Conservation (phyloP, 306 rosid genomes). For the Pterocarpus santalinus region DNA sequence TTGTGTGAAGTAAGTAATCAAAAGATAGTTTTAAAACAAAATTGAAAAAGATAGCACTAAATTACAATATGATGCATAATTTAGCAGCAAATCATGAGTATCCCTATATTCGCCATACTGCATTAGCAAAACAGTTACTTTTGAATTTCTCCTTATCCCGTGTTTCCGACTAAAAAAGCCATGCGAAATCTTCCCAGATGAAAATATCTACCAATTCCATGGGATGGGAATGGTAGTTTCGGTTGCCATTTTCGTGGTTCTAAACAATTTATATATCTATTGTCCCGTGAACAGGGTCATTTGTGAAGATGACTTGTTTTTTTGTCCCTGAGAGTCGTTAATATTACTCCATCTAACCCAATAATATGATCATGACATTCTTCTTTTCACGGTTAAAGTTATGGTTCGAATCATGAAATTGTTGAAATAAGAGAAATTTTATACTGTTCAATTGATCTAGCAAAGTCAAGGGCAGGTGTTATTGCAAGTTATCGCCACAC, state of each 20-base stretch:
- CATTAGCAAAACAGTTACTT: too few relatives aligned
- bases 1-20: not conserved
- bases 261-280: constrained; percentile 28
- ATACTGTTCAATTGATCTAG: not conserved
- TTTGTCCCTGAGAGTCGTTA: not conserved
- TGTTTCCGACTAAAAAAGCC: not conserved
- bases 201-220: constrained; percentile 17
- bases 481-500: not conserved
- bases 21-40: not conserved
- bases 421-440: constrained; percentile 28
- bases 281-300: constrained; percentile 13
- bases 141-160: not conserved
- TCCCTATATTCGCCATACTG: too few relatives aligned
- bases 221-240: constrained; percentile 29
- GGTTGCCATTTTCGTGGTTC: constrained; percentile 16
- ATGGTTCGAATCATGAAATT: constrained; percentile 21
- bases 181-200: not conserved
- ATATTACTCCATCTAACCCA: constrained; percentile 21
- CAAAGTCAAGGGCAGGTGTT: not conserved
- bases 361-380: constrained; percentile 27
- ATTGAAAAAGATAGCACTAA: not conserved
- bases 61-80: not conserved
- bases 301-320: constrained; percentile 16
- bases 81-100: not conserved
- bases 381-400: constrained; percentile 25